Evolutionary conservation across 306 rosid genomes (phyloP), one percentile per base, ranked within the genome.

Genomic region (Pueraria montana): DNA sequence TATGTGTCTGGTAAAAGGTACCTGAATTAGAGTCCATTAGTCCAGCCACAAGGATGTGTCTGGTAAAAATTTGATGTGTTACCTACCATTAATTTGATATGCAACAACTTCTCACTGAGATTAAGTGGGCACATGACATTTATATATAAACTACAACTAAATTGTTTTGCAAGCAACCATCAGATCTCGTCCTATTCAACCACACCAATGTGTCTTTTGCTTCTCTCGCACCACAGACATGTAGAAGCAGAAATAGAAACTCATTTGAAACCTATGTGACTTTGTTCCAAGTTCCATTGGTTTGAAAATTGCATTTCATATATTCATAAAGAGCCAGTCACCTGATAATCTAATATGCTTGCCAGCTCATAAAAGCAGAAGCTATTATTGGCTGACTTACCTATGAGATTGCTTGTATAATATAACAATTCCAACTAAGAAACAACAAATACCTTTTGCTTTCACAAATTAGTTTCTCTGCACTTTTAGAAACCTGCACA

Each of bases 21-120:
- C 99, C 98, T 92, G 98, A 78, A 96, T 94, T 36, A 98, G 97
- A 87, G 97, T 90, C 97, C 97, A 94, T 1, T 98, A 87, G 97
- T 90, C 97, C 97, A 94, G 1, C 99, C 99, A 88, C 98, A 96
- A 75, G 99, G 99, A 86, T 96, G n/a, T n/a, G n/a, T n/a, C n/a
- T n/a, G n/a, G n/a, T n/a, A n/a, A n/a, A n/a, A n/a, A n/a, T n/a
- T n/a, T n/a, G n/a, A n/a, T n/a, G n/a, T n/a, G n/a, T n/a, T n/a
- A n/a, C n/a, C n/a, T n/a, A n/a, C n/a, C n/a, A n/a, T n/a, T n/a
- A n/a, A n/a, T n/a, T n/a, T n/a, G n/a, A n/a, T n/a, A n/a, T n/a
- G n/a, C n/a, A n/a, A n/a, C n/a, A 49, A 20, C 6, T 27, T 61
- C 40, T 61, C 68, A 30, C 0, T 14, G 50, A 48, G 52, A 21